A percentile compares a stretch with the other conserved stretches of the same genome.
These are phyloP conservation scores for Coemansia sp. DNA, from an alignment of 192 early-diverging fungal species.

Conservation along the genomic window DNA sequence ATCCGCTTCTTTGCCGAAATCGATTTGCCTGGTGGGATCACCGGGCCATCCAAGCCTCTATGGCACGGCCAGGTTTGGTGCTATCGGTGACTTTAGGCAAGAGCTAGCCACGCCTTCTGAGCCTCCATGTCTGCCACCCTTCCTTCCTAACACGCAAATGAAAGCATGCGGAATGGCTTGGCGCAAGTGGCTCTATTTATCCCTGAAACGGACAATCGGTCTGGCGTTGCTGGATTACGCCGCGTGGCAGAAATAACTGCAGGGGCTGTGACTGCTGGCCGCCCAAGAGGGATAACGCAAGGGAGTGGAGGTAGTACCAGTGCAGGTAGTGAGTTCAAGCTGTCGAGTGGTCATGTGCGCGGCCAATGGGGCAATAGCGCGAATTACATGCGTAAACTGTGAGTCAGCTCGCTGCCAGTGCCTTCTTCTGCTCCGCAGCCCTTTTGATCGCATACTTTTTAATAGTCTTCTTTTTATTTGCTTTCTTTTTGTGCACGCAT, in stretches of 20 bases:
- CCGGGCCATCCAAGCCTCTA: neutral
- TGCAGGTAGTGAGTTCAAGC: neutral
- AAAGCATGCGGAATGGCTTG: neutral
- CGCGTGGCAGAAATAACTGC: neutral
- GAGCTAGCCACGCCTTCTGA: too few relatives aligned
- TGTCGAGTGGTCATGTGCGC: neutral
- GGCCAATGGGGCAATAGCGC: neutral
- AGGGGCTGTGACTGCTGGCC: neutral
- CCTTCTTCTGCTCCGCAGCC: constrained; percentile 2
- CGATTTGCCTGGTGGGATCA: neutral
- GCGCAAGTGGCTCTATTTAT: neutral
- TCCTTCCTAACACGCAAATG: neutral
- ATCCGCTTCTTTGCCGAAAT: neutral
- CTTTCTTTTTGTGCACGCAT: neutral
- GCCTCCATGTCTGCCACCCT: too few relatives aligned
- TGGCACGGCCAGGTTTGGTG: neutral
- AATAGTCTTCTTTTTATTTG: neutral
- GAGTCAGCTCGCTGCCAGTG: neutral
- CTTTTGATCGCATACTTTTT: neutral
- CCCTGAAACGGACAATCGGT: neutral
- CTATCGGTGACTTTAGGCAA: neutral
- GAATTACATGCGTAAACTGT: neutral
- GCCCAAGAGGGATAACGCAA: too few relatives aligned
- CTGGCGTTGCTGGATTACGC: neutral
- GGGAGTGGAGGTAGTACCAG: neutral